Conservation (phyloP, 2,329 filamentous ascomycete species). For the Aspergillus aculeatinus region DNA sequence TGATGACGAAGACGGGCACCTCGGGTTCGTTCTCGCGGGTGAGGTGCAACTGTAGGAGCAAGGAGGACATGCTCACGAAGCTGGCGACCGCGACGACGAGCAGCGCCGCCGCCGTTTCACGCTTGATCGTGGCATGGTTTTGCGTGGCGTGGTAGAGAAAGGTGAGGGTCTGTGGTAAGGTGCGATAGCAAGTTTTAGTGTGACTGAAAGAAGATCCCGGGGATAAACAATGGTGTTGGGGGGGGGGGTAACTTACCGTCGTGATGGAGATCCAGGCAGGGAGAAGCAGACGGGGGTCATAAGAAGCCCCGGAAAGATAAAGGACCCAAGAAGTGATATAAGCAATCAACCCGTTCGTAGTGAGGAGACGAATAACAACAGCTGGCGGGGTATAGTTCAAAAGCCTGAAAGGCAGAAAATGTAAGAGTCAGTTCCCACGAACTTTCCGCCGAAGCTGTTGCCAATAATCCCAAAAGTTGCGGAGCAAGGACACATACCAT, state of each 20-base stretch:
- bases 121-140: conserved; percentile 75
- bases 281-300: conserved; percentile 68
- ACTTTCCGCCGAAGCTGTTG: not conserved
- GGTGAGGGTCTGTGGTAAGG: conserved; percentile 61
- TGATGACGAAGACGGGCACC: conserved; percentile 57
- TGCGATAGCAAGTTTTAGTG: not conserved
- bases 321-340: conserved; percentile 73
- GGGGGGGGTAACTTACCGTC: conserved; percentile 52
- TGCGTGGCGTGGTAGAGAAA: conserved; percentile 74
- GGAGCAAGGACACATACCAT: conserved; percentile 55
- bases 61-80: conserved; percentile 70
- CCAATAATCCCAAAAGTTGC: too few species aligned
- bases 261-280: conserved; percentile 78
- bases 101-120: conserved; percentile 75
- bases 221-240: not conserved
- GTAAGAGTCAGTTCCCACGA: not conserved
- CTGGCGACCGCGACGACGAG: conserved; percentile 74
- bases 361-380: conserved; percentile 75
- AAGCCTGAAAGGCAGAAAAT: conserved; percentile 55
- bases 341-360: conserved; percentile 71
- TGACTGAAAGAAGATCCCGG: not conserved
- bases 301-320: conserved; percentile 67
- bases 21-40: conserved; percentile 61
- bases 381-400: conserved; percentile 77
- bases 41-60: conserved; percentile 66